Base-by-base conservation (phyloP, 1,284 basidiomycete species). In the Vanrija pseudolonga region DNA sequence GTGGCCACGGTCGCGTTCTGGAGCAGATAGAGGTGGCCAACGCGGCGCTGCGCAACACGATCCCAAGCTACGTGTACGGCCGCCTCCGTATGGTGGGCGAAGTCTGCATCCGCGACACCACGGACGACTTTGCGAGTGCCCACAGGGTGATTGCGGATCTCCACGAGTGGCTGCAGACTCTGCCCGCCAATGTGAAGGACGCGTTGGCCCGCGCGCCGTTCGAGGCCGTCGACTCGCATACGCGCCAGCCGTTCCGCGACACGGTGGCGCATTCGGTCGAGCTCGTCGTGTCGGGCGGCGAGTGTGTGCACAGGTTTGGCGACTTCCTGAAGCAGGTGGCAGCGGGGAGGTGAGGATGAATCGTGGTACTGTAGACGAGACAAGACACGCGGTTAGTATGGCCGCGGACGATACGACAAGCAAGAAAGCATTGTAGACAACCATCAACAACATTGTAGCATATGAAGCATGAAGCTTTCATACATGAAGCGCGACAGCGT, bases 221-320 rank as follows among this genome's bases (percentile, higher is more conserved):
- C 36, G 14, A 23, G 5, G 42, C 47, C 12, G 23, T 17, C 11
- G 51, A 57, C 47, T 22, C 39, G n/a, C 51, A 53, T 28, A 50
- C 51, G 3, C 28, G 39, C 22, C 39, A 38, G 15, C 28, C 20
- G 14, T 50, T 53, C 40, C 55, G 55, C 39, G 26, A 57, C 51
- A 57, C 55, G 12, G 45, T 57, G 22, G 17, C 20, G 20, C 55
- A 53, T 24, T 51, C 55, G 17, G 20, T 53, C 22, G 51, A 53
- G 47, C 43, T 53, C 18, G 55, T 53, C 14, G 42, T 17, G 18
- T 50, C 43, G 2, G 55, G 55, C 17, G 55, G 51, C n/a, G 55
- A 49, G 51, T 50, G 51, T 7, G 38, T 49, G 24, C 51, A 53
- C 39, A 43, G 55, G 19, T 53, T 53, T 42, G 50, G 55, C 43